These are phyloP conservation scores for Delonix regia DNA, from an alignment of 306 rosid genomes.

Conservation along the genomic window DNA sequence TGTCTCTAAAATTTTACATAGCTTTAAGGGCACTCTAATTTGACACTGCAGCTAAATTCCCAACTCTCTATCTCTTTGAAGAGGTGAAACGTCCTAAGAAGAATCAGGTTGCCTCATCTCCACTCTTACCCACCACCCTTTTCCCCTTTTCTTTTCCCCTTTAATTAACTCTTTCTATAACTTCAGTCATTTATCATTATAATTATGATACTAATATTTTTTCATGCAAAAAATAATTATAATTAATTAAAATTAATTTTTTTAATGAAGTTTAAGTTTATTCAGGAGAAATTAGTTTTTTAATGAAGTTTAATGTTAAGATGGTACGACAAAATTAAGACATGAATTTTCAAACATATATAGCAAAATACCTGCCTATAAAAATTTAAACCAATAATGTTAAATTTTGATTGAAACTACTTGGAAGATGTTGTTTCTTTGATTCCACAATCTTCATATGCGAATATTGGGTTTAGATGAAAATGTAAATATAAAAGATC, in stretches of 20 bases:
- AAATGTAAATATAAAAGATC: neutral
- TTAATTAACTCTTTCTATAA: no score
- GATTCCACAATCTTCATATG: neutral
- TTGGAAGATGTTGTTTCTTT: neutral
- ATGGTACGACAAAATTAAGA: neutral
- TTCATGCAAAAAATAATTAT: neutral
- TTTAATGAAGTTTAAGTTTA: neutral
- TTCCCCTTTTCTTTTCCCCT: neutral
- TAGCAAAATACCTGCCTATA: neutral
- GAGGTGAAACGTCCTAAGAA: conserved; percentile 75
- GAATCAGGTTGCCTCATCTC: conserved; percentile 70
- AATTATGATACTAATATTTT: no score
- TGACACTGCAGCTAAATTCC: conserved; percentile 73
- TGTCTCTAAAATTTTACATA: conserved; percentile 36
- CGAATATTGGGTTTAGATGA: neutral
- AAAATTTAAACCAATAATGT: neutral
- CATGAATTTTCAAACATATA: neutral
- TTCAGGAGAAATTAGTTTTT: neutral
- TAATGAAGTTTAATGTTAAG: neutral
- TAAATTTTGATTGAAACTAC: neutral
- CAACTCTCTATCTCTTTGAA: conserved; percentile 42
- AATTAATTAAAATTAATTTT: neutral
- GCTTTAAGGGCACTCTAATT: conserved; percentile 77
- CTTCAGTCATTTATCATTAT: no score
- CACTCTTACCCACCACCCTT: conserved; percentile 61